These are phyloP conservation scores for Pharus latifolius DNA, from an alignment of 176 grass and related monocot genomes.

Conservation along the genomic window DNA sequence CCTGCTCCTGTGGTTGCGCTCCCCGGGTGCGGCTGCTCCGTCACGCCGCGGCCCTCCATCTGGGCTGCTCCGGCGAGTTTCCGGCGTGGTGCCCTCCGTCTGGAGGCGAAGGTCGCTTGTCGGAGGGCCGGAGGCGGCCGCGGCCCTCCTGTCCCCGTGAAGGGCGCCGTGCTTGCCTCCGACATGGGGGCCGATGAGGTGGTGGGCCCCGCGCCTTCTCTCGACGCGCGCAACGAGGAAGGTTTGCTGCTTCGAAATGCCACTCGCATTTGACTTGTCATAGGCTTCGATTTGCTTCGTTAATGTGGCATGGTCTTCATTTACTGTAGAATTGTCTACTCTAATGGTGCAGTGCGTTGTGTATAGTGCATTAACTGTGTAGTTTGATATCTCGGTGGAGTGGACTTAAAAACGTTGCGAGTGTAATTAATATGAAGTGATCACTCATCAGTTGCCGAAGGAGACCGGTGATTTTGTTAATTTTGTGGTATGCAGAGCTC, in stretches of 20 bases:
- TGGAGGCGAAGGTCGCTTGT: conserved; percentile 29
- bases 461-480: neutral
- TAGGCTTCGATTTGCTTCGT: neutral
- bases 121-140: conserved; percentile 13
- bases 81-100: conserved; percentile 18
- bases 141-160: conserved; percentile 21
- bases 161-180: conserved; percentile 67
- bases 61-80: conserved; percentile 18
- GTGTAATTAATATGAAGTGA: neutral
- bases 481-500: conserved; percentile 38
- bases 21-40: conserved; percentile 16
- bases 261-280: neutral
- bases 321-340: too few species aligned
- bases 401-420: neutral
- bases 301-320: neutral
- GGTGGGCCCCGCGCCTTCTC: conserved; percentile 39
- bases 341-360: neutral
- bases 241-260: conserved; percentile 29
- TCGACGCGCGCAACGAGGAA: conserved; percentile 49
- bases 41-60: conserved; percentile 22
- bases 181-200: conserved; percentile 82
- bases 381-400: neutral
- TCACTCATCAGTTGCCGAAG: neutral
- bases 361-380: neutral
- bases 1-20: conserved; percentile 23